Conservation (phyloP, 441 rosid genomes). For the Croton setiger region DNA sequence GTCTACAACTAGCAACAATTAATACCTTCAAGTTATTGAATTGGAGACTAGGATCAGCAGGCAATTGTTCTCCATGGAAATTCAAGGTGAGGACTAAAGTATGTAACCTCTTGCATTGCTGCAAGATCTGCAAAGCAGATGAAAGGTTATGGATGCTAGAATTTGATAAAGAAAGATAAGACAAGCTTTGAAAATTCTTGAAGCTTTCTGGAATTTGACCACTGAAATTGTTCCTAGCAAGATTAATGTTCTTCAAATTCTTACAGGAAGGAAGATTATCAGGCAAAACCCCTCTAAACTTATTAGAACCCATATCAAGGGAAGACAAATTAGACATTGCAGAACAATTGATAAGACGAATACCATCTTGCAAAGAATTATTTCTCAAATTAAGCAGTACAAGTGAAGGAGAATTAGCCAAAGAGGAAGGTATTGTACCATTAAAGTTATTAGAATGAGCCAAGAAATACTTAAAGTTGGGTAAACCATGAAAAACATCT, state of each 20-base stretch:
- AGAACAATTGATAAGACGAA: slow-evolving; percentile 50
- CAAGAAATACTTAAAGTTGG: slow-evolving; percentile 36
- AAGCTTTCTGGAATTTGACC: slow-evolving; percentile 62
- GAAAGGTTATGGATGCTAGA: slow-evolving; percentile 49
- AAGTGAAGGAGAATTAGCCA: slow-evolving; percentile 53
- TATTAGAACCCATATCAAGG: slow-evolving; percentile 67
- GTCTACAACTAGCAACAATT: slow-evolving; percentile 55
- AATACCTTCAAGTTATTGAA: slow-evolving; percentile 65
- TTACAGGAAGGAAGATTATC: slow-evolving; percentile 55
- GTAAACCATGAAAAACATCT: slow-evolving; percentile 43
- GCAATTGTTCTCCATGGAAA: slow-evolving; percentile 52
- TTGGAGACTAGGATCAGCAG: slow-evolving; percentile 38
- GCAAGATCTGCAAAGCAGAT: slow-evolving; percentile 51
- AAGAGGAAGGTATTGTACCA: slow-evolving; percentile 56
- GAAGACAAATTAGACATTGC: slow-evolving; percentile 52
- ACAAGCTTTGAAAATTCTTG: slow-evolving; percentile 49
- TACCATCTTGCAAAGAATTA: slow-evolving; percentile 54
- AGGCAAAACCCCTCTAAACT: slow-evolving; percentile 53
- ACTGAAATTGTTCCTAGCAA: slow-evolving; percentile 57
- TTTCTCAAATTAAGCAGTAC: slow-evolving; percentile 63
- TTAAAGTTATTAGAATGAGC: slow-evolving; percentile 48
- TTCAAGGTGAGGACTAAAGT: slow-evolving; percentile 61
- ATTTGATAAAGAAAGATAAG: slow-evolving; percentile 61
- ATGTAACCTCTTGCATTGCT: slow-evolving; percentile 55
- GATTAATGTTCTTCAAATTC: slow-evolving; percentile 50